Evolutionary conservation across 2,329 filamentous ascomycete species (phyloP).

Genomic region (Fusarium sulawesiense): DNA sequence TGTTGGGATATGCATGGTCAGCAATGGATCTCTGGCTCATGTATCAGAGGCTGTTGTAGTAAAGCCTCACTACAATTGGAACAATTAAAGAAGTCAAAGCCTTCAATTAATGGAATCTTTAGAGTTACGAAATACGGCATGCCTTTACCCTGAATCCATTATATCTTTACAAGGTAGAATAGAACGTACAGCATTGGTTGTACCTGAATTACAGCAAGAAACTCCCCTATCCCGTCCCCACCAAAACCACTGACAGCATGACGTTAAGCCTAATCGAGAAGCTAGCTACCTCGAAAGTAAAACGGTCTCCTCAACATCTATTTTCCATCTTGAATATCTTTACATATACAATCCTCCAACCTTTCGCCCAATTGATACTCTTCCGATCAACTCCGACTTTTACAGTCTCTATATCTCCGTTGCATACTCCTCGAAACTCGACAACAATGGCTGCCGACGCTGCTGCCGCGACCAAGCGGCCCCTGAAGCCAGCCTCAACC

Average conservation of each 20-base stretch:
- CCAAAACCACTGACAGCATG: conserved; percentile 4
- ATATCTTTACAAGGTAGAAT: background rate
- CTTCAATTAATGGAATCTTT: background rate
- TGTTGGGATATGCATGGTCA: background rate
- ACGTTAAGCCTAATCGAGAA: conserved; percentile 36
- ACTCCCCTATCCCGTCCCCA: conserved; percentile 8
- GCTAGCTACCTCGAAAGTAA: conserved; percentile 14
- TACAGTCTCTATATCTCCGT: background rate
- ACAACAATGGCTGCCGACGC: conserved; percentile 41
- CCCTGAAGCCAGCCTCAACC: conserved; percentile 45
- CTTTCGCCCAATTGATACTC: background rate
- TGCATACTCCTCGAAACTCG: background rate
- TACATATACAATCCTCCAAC: background rate
- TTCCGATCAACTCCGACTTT: background rate
- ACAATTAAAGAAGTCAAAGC: background rate
- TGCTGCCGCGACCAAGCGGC: conserved; percentile 35
- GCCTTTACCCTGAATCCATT: background rate
- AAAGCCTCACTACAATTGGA: background rate
- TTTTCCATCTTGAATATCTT: conserved; percentile 14
- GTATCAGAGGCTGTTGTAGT: background rate
- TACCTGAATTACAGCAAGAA: background rate
- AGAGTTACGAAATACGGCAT: background rate
- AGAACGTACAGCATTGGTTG: background rate
- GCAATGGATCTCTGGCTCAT: background rate
- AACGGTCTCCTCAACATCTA: conserved; percentile 37